These are phyloP conservation scores for Gynochthodes officinalis DNA, from an alignment of 257 asterid genomes.

Conservation along the genomic window DNA sequence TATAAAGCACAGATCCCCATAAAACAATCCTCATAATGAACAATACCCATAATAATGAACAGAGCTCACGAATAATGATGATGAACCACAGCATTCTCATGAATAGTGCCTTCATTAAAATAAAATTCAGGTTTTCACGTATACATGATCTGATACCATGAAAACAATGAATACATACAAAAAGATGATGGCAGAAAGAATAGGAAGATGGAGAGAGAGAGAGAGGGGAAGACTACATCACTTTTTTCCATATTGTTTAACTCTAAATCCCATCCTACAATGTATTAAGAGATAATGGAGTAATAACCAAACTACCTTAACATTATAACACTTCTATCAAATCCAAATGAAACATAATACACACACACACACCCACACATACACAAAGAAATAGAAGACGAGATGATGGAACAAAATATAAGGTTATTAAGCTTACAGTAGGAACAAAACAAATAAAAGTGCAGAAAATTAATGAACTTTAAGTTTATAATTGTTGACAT, in stretches of 20 bases:
- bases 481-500: conserved; percentile 23
- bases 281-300: background rate
- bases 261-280: background rate
- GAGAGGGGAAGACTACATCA: background rate
- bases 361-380: too few relatives aligned
- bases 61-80: too few relatives aligned
- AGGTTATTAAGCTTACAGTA: background rate
- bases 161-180: too few relatives aligned
- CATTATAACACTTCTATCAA: background rate
- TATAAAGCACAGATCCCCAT: too few relatives aligned
- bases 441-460: background rate
- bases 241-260: background rate
- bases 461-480: background rate
- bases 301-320: background rate
- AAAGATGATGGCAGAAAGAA: too few relatives aligned
- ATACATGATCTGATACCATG: too few relatives aligned
- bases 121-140: too few relatives aligned
- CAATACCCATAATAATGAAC: too few relatives aligned
- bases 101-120: too few relatives aligned
- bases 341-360: background rate
- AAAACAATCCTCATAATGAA: too few relatives aligned
- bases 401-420: background rate
- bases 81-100: too few relatives aligned
- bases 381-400: background rate
- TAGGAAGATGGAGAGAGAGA: too few relatives aligned